Percentiles rank a stretch among this genome's conserved stretches.
Evolutionary conservation across 176 grass and related monocot genomes (phyloP).

Genomic region (barley (Hordeum vulgare)): DNA sequence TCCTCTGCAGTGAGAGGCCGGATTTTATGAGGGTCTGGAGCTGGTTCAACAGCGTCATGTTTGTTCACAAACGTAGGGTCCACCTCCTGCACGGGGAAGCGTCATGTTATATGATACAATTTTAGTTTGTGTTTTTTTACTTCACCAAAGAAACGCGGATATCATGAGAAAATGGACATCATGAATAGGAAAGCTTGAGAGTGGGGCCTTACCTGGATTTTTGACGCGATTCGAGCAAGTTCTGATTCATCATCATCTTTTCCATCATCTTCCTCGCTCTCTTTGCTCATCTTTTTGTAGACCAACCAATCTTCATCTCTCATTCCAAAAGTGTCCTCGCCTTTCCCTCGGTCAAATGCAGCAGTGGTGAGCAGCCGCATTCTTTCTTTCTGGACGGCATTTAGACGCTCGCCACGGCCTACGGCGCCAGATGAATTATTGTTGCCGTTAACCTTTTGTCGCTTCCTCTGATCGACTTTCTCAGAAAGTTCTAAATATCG

Average conservation of each 20-base stretch:
- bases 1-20: constrained; percentile 62
- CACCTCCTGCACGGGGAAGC: constrained; percentile 48
- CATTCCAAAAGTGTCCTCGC: constrained; percentile 90
- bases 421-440: constrained; percentile 61
- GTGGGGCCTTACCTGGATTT: constrained; percentile 57
- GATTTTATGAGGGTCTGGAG: constrained; percentile 40
- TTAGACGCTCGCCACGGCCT: constrained; percentile 85
- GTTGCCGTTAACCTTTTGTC: constrained; percentile 78
- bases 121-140: background rate
- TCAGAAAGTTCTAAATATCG: constrained; percentile 73
- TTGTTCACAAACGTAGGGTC: constrained; percentile 79
- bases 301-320: constrained; percentile 96
- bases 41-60: constrained; percentile 34
- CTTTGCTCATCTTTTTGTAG: constrained; percentile 98
- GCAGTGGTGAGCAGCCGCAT: constrained; percentile 86
- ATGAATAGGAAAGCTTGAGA: background rate
- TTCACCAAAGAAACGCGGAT: background rate
- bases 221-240: constrained; percentile 54
- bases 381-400: constrained; percentile 92
- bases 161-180: constrained; percentile 10
- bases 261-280: constrained; percentile 68
- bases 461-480: constrained; percentile 78
- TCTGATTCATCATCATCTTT: constrained; percentile 83
- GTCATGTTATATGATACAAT: background rate
- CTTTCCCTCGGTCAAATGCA: constrained; percentile 92